Evolutionary conservation across 1,284 basidiomycete genomes (phyloP).

Genomic region (Neonothopanus nambi): DNA sequence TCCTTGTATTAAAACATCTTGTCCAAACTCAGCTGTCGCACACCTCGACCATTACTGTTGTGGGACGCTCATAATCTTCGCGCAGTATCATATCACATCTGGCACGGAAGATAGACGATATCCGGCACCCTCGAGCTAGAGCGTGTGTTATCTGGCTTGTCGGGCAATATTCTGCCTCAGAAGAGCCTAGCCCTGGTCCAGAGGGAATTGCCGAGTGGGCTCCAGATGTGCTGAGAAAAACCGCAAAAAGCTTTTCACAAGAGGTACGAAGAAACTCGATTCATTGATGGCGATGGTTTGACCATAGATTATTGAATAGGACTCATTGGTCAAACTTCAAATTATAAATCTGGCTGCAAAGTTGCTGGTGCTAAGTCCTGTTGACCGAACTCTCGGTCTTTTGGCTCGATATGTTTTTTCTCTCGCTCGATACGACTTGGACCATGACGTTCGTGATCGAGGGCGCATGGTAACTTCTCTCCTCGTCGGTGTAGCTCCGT

Average conservation of each 20-base stretch:
- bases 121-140: slow-evolving; percentile 75
- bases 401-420: slow-evolving; percentile 75
- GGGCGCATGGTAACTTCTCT: slow-evolving; percentile 79
- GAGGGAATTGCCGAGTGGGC: slow-evolving; percentile 65
- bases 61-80: slow-evolving; percentile 49
- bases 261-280: slow-evolving; percentile 51
- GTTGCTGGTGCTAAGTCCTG: slow-evolving; percentile 70
- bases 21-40: slow-evolving; percentile 69
- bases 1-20: slow-evolving; percentile 82
- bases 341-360: slow-evolving; percentile 83
- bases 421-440: slow-evolving; percentile 84
- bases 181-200: slow-evolving; percentile 28
- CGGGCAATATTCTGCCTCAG: slow-evolving; percentile 72
- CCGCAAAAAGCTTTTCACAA: slow-evolving; percentile 67
- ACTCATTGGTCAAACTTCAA: slow-evolving; percentile 74
- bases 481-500: slow-evolving; percentile 54
- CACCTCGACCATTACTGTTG: slow-evolving; percentile 26
- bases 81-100: slow-evolving; percentile 74
- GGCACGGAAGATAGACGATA: slow-evolving; percentile 73
- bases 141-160: slow-evolving; percentile 90
- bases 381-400: slow-evolving; percentile 47
- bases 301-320: slow-evolving; percentile 40
- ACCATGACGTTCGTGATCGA: slow-evolving; percentile 89
- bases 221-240: slow-evolving; percentile 81
- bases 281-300: not conserved